Base-by-base conservation (phyloP, 306 rosid genomes). In the Ammopiptanthus mongolicus region DNA sequence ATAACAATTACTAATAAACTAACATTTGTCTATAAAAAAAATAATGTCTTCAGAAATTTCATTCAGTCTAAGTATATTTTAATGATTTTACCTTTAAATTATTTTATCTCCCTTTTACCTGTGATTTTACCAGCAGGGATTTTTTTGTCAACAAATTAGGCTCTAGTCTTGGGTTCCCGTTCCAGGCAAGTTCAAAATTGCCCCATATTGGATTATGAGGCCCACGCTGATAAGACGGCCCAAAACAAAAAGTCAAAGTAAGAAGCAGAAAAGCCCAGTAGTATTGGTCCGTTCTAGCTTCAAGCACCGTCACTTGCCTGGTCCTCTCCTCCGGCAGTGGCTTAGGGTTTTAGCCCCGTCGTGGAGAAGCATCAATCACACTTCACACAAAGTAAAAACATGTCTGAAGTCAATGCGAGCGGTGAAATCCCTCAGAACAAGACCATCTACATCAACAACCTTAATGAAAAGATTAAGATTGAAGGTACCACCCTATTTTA, bases 401-500 rank as follows among this genome's bases (percentile, higher is more conserved):
- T 96, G 99, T 82, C 87, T 18, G 99, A 96, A 83, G 81, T 52
- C 25, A 96, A 75, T 56, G 66, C 79, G 5, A 84, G 66, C 55
- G 8, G 77, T 7, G 98, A 92, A 78, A 50, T 28, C 74, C 74
- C 92, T 68, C 75, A 84, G 31, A 96, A 89, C 83, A 70, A 67
- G 84, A 96, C 99, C 19, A 96, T 96, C 69, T 96, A 96, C 88
- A 92, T 96, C 85, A 92, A 92, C 90, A 96, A 96, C 58, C 91
- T 96, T 58, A 90, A 90, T 71, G 98, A 96, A 84, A 96, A 96
- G 90, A 96, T 90, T 68, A 96, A 96, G 88, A 88, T 96, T 34
- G 98, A 96, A 1, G 97, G 97, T 91, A 66, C 28, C 18, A 37
- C 15, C 0, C 36, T 19, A 56, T n/a, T 5, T 6, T 6, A 12